Base-by-base conservation (phyloP, 2,329 filamentous ascomycete genomes). In the Diaporthe nobilis region DNA sequence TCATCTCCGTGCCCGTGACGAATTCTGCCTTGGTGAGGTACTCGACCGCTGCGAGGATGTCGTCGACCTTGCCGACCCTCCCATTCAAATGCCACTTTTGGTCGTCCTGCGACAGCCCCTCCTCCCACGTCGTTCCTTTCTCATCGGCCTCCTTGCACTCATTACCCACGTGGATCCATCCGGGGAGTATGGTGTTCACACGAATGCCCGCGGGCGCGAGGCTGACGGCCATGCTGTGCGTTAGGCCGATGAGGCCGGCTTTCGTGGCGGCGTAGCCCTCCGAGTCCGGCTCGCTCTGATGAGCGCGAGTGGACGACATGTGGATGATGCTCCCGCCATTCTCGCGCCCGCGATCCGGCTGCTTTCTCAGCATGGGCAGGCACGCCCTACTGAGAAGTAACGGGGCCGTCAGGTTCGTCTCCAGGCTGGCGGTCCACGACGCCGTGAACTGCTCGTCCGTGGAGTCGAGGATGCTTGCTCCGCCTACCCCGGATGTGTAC, bases 181-280 rank as follows among this genome's bases (percentile, higher is more conserved):
- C 88, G 0, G 87, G 88, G 47, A 88, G 78, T 22, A 90, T 86
- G 0, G 87, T 84, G 76, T 88, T 89, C 37, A 88, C 86, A 6
- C 86, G 82, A 37, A 90, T 84, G 15, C 84, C 83, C 60, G 85
- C 83, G 4, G 81, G 79, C 67, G 85, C 82, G 20, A 89, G 80
- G 53, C 85, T 86, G 10, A 87, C 83, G 15, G 86, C 85, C 85
- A 89, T 85, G 13, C 85, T 85, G 77, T 88, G 87, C 68, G 86
- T 86, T 39, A 90, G 78, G 0, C 88, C 88, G 12, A 89, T 79
- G 34, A 90, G 79, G 0, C 87, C 87, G 3, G 87, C 88, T 80
- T 90, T 89, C 0, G 85, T 87, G 0, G 87, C 82, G 2, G 86
- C 85, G 74, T 90, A 89, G 1, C 84, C 85, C 80, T 90, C 88